phyloP scores from a whole-genome alignment of 768 basidiomycete genomes.

The Heimioporus sp. region DNA sequence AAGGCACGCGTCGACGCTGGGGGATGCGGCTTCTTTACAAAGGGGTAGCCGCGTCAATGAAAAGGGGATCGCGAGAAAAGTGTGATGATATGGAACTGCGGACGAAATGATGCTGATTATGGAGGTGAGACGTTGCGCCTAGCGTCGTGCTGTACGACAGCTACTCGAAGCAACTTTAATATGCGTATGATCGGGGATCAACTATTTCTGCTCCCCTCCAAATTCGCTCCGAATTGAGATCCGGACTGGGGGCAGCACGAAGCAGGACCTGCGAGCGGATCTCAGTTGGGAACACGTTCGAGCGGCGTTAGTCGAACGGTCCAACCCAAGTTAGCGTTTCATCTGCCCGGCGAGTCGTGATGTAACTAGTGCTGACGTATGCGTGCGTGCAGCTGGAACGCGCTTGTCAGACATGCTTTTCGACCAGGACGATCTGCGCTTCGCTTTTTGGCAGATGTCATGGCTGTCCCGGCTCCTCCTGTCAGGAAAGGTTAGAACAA shows the following conservation, averaged over 20 bases:
- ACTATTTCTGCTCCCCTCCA: constrained; percentile 12
- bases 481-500: too few relatives aligned
- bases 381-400: too few relatives aligned
- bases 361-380: constrained; percentile 1
- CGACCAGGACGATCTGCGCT: too few relatives aligned
- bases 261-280: constrained; percentile 26
- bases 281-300: constrained; percentile 18
- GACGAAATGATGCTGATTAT: constrained; percentile 5
- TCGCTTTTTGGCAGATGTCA: neutral
- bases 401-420: too few relatives aligned
- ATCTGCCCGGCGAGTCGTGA: constrained; percentile 9
- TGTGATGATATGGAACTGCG: constrained; percentile 9
- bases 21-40: constrained; percentile 4
- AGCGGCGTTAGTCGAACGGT: constrained; percentile 15
- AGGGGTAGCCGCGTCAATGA: constrained; percentile 3
- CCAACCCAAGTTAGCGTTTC: constrained; percentile 14
- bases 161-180: constrained; percentile 7
- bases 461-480: neutral
- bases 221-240: constrained; percentile 20
- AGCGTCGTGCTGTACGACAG: neutral
- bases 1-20: constrained; percentile 14
- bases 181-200: constrained; percentile 18
- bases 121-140: constrained; percentile 17
- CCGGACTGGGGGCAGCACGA: constrained; percentile 8
- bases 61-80: too few relatives aligned